Evolutionary conservation across 2,329 filamentous ascomycete genomes (phyloP), one percentile per base, ranked within the genome.

Genomic region (Xylariomycetidae sp.): DNA sequence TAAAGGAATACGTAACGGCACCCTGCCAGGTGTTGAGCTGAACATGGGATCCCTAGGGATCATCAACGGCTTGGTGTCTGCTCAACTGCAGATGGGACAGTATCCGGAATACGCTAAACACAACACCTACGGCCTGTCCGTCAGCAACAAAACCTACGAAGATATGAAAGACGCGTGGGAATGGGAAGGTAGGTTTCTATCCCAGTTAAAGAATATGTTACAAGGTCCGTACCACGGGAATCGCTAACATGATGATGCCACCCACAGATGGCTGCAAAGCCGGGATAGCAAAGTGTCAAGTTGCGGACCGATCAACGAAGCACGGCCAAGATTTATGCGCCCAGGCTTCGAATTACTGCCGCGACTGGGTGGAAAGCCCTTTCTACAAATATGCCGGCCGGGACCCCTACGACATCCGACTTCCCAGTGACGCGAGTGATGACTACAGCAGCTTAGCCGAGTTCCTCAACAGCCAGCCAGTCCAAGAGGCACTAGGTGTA

Each of bases 11-110:
- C 32, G 16, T n/a, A 44, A 37, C 27, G 35, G 39, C 16, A 43
- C 33, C 11, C 33, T 42, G 23, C 17, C 32, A 16, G 36, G 46
- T 14, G 36, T 34, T 6, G 19, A 26, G 17, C 30, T 57, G 10
- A 40, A 47, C 14, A 25, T 56, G 10, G 44, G 37, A 15, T 47
- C 49, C 1, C 37, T 57, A 8, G 52, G 52, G n/a, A 48, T 55
- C 16, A 40, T 50, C 14, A 49, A 54, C 17, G 52, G 51, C 16
- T 48, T 47, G 30, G 36, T 56, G 8, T 23, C 20, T n/a, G 20
- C 20, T 23, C 8, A n/a, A 23, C 8, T 23, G 8, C 20, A 23
- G n/a, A 23, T 23, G 20, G 8, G 8, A n/a, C n/a, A 23, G 8
- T 23, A 23, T 23, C 20, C 20, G 8, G n/a, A 23, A 23, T 23